Conservation (phyloP, 179 eudicot genomes). For the Heliamphora pulchella region DNA sequence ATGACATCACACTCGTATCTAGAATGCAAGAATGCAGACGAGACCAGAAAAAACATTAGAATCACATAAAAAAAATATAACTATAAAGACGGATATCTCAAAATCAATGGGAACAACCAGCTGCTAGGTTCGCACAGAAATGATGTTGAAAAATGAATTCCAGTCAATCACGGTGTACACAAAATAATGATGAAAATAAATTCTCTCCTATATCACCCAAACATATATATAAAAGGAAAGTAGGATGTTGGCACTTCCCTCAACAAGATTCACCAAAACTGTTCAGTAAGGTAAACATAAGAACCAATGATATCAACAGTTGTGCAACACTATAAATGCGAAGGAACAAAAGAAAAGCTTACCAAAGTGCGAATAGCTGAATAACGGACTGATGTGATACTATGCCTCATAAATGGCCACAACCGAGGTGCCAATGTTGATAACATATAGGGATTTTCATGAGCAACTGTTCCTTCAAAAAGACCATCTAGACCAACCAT, state of each 20-base stretch:
- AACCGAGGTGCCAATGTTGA: conserved; percentile 93
- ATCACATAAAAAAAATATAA: background rate
- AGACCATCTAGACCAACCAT: conserved; percentile 39
- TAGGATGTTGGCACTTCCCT: background rate
- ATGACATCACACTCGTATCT: background rate
- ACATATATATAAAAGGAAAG: background rate
- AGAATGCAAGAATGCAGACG: background rate
- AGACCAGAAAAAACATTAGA: background rate
- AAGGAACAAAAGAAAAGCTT: conserved; percentile 13
- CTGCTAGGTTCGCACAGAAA: background rate
- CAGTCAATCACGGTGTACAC: too few species aligned
- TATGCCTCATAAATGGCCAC: conserved; percentile 99
- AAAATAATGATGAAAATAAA: background rate
- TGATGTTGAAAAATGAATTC: background rate
- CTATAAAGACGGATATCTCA: background rate
- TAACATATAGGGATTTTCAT: conserved; percentile 63
- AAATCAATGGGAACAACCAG: background rate
- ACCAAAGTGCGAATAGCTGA: conserved; percentile 87
- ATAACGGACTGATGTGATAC: conserved; percentile 79
- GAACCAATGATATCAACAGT: background rate
- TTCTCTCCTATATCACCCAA: too few species aligned
- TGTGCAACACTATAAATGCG: background rate
- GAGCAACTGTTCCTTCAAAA: conserved; percentile 35
- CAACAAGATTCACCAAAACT: background rate
- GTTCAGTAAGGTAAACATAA: background rate